phyloP scores from a whole-genome alignment of 306 rosid genomes.

The Pyrus betulifolia region DNA sequence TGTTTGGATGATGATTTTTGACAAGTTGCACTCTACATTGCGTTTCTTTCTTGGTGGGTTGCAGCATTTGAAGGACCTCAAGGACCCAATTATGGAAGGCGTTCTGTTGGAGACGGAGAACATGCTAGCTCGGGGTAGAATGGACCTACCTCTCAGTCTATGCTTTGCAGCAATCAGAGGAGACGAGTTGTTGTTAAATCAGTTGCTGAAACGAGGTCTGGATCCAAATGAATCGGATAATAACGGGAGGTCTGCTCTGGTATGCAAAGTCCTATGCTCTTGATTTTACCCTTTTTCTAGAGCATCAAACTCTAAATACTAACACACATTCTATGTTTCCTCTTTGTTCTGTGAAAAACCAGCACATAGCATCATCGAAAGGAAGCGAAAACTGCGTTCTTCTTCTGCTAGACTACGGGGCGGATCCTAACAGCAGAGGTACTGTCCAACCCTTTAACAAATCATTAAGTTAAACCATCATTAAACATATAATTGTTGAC shows the following conservation, averaged over 20 bases:
- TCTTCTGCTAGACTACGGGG: constrained; percentile 62
- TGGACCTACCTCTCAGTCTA: constrained; percentile 83
- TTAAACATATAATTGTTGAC: neutral
- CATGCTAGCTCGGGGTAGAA: constrained; percentile 76
- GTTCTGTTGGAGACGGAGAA: constrained; percentile 72
- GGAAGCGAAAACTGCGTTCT: constrained; percentile 68
- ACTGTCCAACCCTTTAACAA: neutral
- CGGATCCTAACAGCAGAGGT: constrained; percentile 79
- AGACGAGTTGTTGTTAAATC: constrained; percentile 69
- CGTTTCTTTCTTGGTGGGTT: constrained; percentile 13
- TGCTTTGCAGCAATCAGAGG: constrained; percentile 79
- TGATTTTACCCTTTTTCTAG: neutral
- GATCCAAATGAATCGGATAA: constrained; percentile 80
- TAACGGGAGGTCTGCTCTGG: constrained; percentile 79
- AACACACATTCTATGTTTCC: neutral
- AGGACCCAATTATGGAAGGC: constrained; percentile 80
- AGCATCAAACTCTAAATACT: neutral
- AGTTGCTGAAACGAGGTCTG: constrained; percentile 60
- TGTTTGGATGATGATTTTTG: neutral
- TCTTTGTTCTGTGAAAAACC: constrained; percentile 9
- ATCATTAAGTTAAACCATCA: neutral
- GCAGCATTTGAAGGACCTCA: constrained; percentile 65
- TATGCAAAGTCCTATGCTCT: constrained; percentile 20
- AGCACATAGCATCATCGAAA: constrained; percentile 73
- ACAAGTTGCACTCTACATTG: neutral